phyloP scores from a whole-genome alignment of 345 rosid genomes.

The Gossypium longicalyx region DNA sequence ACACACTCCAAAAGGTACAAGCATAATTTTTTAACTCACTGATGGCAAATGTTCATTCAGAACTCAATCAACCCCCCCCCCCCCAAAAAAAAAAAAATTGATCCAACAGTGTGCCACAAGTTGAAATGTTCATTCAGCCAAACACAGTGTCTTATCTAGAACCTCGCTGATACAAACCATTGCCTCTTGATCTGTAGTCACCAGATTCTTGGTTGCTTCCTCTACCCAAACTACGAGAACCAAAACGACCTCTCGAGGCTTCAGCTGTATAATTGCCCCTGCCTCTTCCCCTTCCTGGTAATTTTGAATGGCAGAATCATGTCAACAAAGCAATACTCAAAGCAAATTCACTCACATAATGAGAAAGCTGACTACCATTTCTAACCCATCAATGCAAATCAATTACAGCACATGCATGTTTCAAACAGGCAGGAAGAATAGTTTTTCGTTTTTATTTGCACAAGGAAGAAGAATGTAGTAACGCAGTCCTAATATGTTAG shows the following conservation, averaged over 20 bases:
- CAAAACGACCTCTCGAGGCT: conserved; percentile 56
- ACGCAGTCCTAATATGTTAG: background rate
- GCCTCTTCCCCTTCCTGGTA: conserved; percentile 71
- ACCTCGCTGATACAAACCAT: conserved; percentile 57
- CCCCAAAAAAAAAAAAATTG: background rate
- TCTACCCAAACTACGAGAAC: conserved; percentile 55
- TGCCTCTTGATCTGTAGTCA: conserved; percentile 68
- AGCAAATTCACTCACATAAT: background rate
- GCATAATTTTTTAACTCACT: conserved; percentile 19
- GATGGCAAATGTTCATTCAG: conserved; percentile 18
- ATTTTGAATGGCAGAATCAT: conserved; percentile 1
- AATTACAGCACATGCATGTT: too few species aligned
- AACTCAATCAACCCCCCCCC: conserved; percentile 7
- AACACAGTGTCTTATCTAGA: conserved; percentile 24
- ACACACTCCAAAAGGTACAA: conserved; percentile 23
- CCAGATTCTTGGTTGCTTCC: conserved; percentile 60
- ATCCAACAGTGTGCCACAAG: conserved; percentile 8
- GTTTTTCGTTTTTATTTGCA: too few species aligned
- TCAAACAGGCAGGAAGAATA: too few species aligned
- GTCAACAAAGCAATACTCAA: background rate
- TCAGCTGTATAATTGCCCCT: conserved; percentile 64
- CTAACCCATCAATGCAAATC: background rate
- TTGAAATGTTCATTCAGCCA: background rate
- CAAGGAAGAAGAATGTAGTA: background rate
- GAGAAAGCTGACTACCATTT: background rate